Base-by-base conservation (phyloP, 2,329 filamentous ascomycete species). In the Fusarium irregulare region DNA sequence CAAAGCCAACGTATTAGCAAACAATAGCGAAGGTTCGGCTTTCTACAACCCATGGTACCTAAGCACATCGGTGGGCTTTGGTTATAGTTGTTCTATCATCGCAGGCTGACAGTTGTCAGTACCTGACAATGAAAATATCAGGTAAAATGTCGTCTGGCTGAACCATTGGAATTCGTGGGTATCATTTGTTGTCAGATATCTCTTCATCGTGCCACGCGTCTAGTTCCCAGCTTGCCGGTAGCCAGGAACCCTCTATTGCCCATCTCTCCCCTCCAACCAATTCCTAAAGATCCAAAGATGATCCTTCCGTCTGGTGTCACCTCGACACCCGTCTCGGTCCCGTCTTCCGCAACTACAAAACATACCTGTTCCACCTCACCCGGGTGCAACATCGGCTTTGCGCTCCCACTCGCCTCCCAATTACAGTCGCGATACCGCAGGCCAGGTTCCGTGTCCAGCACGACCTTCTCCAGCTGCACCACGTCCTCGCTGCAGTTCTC, bases 401-500 rank as follows among this genome's bases (percentile, higher is more conserved):
- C 75, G 60, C 79, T 78, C 28, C 79, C 79, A 51, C 77, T 79
- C 32, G 77, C 75, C 57, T 84, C 83, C 87, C 87, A 89, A 73
- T 91, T 90, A 68, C 87, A 86, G 64, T 87, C 87, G 41, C 80
- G 80, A 70, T 84, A 87, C 47, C 75, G 73, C 53, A 90, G 78
- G 6, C 86, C 86, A 3, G 80, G 73, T 68, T 85, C 86, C 9
- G 86, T 80, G 56, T 89, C 85, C 60, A 91, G 78, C 32, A 81
- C 81, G 30, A 90, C 87, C 65, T 83, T 83, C 80, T 97, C 93
- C 54, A 99, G 85, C 76, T 92, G 88, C 70, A 98, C 91, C 7
- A 90, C 84, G 46, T 91, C 90, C 78, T 98, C 94, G 48, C 93
- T 93, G 76, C 94, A 92, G 80, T 98, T 99, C 83, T 99, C 96